phyloP scores from a whole-genome alignment of 1,284 basidiomycete genomes.

The Sanghuangporus sanghuang region DNA sequence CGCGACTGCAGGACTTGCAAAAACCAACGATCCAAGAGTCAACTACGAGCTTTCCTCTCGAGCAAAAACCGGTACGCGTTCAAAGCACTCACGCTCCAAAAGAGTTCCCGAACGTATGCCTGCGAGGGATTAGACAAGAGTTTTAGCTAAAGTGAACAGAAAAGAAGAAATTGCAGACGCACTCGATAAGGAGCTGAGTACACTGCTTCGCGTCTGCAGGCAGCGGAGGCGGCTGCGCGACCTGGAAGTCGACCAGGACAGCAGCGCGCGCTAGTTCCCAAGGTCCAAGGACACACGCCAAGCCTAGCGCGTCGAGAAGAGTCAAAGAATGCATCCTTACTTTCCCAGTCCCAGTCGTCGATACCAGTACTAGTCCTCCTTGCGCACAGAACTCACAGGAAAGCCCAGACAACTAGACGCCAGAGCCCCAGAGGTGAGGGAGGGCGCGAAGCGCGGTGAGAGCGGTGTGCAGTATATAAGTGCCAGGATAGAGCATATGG shows the following conservation, averaged over 20 bases:
- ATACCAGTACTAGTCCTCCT: no score
- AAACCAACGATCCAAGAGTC: background rate
- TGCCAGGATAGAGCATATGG: no score
- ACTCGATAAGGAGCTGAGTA: slow-evolving; percentile 62
- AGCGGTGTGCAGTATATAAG: no score
- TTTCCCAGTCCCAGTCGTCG: background rate
- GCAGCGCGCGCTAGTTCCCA: slow-evolving; percentile 26
- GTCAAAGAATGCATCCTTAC: background rate
- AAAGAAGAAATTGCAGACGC: slow-evolving; percentile 28
- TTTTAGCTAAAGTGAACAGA: background rate
- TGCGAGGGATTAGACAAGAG: slow-evolving; percentile 24
- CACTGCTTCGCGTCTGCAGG: slow-evolving; percentile 55
- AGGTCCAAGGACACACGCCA: background rate
- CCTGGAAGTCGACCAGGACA: slow-evolving; percentile 66
- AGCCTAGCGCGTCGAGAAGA: background rate
- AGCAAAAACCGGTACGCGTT: background rate
- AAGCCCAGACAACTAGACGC: no score
- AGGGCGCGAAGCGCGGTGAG: no score
- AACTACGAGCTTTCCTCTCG: background rate
- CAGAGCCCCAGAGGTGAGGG: no score
- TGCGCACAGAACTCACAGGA: no score
- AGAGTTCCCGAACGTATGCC: slow-evolving; percentile 68
- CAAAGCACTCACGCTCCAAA: slow-evolving; percentile 50
- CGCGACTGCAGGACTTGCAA: slow-evolving; percentile 55
- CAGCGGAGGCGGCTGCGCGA: slow-evolving; percentile 62